phyloP scores from a whole-genome alignment of 306 rosid genomes.

The Cucumis sativus region DNA sequence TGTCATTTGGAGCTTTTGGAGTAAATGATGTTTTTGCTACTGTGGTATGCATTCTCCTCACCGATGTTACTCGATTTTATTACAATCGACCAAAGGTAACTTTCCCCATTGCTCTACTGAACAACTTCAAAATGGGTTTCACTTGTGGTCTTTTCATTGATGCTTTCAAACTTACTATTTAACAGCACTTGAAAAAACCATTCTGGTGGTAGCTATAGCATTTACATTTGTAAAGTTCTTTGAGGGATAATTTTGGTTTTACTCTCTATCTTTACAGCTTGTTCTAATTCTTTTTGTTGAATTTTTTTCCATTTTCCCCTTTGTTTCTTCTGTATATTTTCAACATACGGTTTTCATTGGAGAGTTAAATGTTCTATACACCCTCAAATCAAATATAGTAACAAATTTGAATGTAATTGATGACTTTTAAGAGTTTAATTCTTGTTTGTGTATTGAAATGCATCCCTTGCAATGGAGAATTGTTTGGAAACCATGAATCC shows the following conservation, averaged over 20 bases:
- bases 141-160: conserved; percentile 95
- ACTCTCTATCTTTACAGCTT: background rate
- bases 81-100: conserved; percentile 80
- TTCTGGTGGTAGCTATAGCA: background rate
- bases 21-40: conserved; percentile 93
- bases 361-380: background rate
- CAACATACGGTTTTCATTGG: background rate
- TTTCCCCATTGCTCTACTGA: conserved; percentile 79
- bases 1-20: conserved; percentile 88
- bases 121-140: conserved; percentile 93
- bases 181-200: conserved; percentile 9
- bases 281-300: background rate
- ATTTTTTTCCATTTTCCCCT: background rate
- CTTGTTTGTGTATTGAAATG: background rate
- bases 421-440: background rate
- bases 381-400: background rate
- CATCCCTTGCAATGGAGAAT: background rate
- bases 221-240: conserved; percentile 3
- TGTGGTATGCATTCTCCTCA: conserved; percentile 70
- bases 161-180: conserved; percentile 91
- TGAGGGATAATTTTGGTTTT: background rate
- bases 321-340: background rate
- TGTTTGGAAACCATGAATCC: conserved; percentile 52
- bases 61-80: conserved; percentile 74
- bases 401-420: background rate